Conservation (phyloP, 2,329 filamentous ascomycete species). For the Salinomyces thailandicus region DNA sequence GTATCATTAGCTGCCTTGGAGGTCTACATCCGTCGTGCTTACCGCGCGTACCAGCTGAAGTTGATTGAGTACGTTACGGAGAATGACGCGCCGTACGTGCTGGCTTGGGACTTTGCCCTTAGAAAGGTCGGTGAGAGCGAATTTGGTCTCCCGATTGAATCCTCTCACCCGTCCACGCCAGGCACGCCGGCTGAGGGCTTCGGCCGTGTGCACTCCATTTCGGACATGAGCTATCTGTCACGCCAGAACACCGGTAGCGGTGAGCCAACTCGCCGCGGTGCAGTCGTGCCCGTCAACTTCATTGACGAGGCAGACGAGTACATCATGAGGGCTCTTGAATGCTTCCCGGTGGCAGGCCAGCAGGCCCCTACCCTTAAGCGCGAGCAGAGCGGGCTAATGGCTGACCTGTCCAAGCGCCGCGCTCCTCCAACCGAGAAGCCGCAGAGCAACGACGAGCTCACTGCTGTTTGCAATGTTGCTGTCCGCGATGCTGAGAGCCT, state of each 20-base stretch:
- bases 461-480: constrained; percentile 85
- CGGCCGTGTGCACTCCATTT: constrained; percentile 86
- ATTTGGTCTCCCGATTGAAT: constrained; percentile 70
- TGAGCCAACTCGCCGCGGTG: constrained; percentile 80
- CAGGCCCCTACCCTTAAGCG: constrained; percentile 42
- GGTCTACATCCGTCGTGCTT: constrained; percentile 91
- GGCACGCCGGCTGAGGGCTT: constrained; percentile 54
- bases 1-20: constrained; percentile 88
- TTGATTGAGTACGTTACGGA: constrained; percentile 77
- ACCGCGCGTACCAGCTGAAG: constrained; percentile 90
- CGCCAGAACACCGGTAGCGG: constrained; percentile 48
- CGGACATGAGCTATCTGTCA: constrained; percentile 84
- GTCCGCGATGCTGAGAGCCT: constrained; percentile 77
- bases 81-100: constrained; percentile 61
- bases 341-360: constrained; percentile 48
- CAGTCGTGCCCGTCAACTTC: constrained; percentile 87
- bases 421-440: constrained; percentile 37
- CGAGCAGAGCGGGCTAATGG: constrained; percentile 48
- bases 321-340: constrained; percentile 72
- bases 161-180: constrained; percentile 63
- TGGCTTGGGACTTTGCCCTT: constrained; percentile 93
- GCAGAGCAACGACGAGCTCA: constrained; percentile 64
- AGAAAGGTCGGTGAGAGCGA: constrained; percentile 88
- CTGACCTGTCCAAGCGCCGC: constrained; percentile 65
- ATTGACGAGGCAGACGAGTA: constrained; percentile 88